Conservation (phyloP, 2,329 filamentous ascomycete species). For the Diaporthe amygdali region DNA sequence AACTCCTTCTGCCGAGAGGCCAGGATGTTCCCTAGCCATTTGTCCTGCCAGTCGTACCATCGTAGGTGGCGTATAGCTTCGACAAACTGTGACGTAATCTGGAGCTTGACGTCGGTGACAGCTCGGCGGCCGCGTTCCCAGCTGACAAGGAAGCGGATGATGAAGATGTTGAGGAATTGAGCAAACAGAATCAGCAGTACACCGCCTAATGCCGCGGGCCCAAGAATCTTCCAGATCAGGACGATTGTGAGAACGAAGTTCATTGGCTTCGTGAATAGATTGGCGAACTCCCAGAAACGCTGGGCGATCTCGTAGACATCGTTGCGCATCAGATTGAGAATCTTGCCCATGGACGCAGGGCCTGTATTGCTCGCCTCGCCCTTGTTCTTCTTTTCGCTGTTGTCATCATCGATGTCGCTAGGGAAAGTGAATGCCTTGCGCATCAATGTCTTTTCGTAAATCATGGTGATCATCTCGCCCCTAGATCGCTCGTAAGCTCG, state of each 20-base stretch:
- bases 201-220: slow-evolving; percentile 78
- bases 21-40: slow-evolving; percentile 75
- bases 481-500: slow-evolving; percentile 83
- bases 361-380: slow-evolving; percentile 26
- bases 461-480: slow-evolving; percentile 85
- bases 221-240: slow-evolving; percentile 79
- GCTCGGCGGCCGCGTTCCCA: slow-evolving; percentile 74
- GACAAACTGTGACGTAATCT: slow-evolving; percentile 84
- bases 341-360: slow-evolving; percentile 85
- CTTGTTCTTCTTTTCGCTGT: slow-evolving; percentile 30
- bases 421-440: slow-evolving; percentile 60
- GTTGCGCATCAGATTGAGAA: slow-evolving; percentile 83
- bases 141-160: slow-evolving; percentile 69
- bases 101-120: slow-evolving; percentile 78
- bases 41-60: slow-evolving; percentile 83
- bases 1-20: slow-evolving; percentile 72
- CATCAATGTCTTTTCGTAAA: slow-evolving; percentile 78
- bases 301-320: slow-evolving; percentile 85
- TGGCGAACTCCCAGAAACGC: slow-evolving; percentile 85
- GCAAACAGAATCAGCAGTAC: slow-evolving; percentile 72
- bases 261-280: slow-evolving; percentile 77
- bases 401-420: slow-evolving; percentile 37
- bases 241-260: slow-evolving; percentile 76
- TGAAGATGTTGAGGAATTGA: slow-evolving; percentile 70
- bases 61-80: slow-evolving; percentile 82